These are phyloP conservation scores for Trametes sanguinea DNA, from an alignment of 768 basidiomycete genomes.

Conservation along the genomic window DNA sequence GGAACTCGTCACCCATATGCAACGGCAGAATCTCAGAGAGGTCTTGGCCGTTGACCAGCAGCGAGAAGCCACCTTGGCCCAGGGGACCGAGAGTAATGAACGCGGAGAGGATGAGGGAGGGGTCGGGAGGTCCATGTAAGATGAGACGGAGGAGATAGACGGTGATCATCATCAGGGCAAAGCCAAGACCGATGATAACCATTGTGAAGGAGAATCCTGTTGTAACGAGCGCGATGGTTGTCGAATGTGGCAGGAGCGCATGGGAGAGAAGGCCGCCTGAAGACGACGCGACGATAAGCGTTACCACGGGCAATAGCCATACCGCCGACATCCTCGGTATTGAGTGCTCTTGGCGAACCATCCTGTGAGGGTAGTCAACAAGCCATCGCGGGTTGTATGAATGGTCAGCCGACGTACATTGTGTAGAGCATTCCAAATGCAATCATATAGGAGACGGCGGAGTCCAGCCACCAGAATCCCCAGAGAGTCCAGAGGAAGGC, in stretches of 20 bases:
- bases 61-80: conserved; percentile 52
- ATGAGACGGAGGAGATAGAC: conserved; percentile 48
- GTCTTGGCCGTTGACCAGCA: conserved; percentile 43
- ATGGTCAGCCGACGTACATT: conserved; percentile 41
- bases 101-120: conserved; percentile 42
- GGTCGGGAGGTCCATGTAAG: conserved; percentile 43
- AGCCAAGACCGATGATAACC: conserved; percentile 47
- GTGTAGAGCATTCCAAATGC: conserved; percentile 52
- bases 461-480: conserved; percentile 56
- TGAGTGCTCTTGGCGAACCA: conserved; percentile 44
- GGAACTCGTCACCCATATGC: conserved; percentile 34
- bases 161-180: conserved; percentile 52
- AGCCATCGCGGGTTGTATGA: not conserved
- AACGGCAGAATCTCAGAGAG: conserved; percentile 39
- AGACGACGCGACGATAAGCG: conserved; percentile 55
- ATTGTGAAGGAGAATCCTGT: conserved; percentile 45
- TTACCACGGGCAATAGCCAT: conserved; percentile 55
- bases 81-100: conserved; percentile 56
- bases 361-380: conserved; percentile 37
- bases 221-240: conserved; percentile 44
- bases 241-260: conserved; percentile 40
- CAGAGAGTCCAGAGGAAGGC: conserved; percentile 45
- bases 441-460: conserved; percentile 41
- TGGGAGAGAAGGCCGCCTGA: conserved; percentile 48
- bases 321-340: conserved; percentile 43